Evolutionary conservation across 2,329 filamentous ascomycete species (phyloP), one percentile per base, ranked within the genome.

Genomic region (Calonectria pteridis): DNA sequence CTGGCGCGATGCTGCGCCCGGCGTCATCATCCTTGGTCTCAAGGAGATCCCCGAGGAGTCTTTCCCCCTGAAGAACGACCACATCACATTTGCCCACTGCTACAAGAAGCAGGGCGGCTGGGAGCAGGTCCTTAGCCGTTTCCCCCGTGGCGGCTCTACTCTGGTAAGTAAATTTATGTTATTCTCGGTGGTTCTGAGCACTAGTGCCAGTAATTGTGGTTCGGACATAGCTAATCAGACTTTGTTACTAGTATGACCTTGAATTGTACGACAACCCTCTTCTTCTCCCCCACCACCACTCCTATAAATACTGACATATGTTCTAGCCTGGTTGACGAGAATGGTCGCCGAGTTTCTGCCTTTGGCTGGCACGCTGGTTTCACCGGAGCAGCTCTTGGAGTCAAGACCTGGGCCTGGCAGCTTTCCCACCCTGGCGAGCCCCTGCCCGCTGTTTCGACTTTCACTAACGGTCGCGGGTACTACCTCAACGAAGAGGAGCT

Each of bases 321-420:
- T 46, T 46, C 7, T 23, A 46, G 43, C 43, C n/a, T 46, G 20
- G 43, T 46, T 46, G 43, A 23, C n/a, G 43, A 46, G n/a, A 46
- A 46, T 13, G 43, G 43, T 2, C 43, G 43, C 13, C 43, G 43
- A 46, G 43, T 46, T 23, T 46, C 43, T 11, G 92, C 92, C 1
- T 95, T 95, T 79, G 90, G 93, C 18, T 94, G 92, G 84, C 91
- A 93, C 74, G 95, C 94, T 35, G 95, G 94, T 26, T 97, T 94
- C 82, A 92, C 93, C 6, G 92, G 93, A 40, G 90, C 93, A 50
- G 94, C 94, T 11, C 87, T 96, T 66, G 94, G 93, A 31, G 85
- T 97, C 49, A 90, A 95, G 89, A 91, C 92, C 55, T 98, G 96
- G 94, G 91, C 94, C 14, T 94, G 93, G 90, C 95, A 98, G 85